Percentiles rank a stretch among this genome's conserved stretches.
Conservation (phyloP, 2,329 filamentous ascomycete genomes). For the Aspergillus jensenii region DNA sequence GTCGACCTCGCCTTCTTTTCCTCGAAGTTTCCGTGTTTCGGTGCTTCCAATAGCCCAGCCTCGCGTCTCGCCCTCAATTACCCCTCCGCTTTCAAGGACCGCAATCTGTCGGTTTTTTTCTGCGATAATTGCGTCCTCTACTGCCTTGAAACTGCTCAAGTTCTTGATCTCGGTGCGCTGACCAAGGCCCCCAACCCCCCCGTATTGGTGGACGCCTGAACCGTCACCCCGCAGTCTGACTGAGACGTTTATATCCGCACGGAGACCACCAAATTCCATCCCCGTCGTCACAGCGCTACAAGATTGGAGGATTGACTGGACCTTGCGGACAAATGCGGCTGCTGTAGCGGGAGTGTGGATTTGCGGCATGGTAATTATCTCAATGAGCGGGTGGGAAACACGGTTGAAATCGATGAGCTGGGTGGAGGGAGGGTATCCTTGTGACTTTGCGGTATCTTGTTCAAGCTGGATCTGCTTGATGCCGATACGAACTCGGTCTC, state of each 20-base stretch:
- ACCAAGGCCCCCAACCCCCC: slow-evolving; percentile 65
- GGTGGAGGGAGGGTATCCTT: slow-evolving; percentile 69
- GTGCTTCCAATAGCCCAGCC: slow-evolving; percentile 87
- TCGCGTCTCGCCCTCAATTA: slow-evolving; percentile 80
- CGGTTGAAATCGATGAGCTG: slow-evolving; percentile 92
- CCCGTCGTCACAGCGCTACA: slow-evolving; percentile 85
- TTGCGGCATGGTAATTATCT: slow-evolving; percentile 90
- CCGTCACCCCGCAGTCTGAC: slow-evolving; percentile 62
- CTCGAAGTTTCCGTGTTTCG: slow-evolving; percentile 76
- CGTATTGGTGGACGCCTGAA: slow-evolving; percentile 50
- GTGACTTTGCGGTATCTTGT: slow-evolving; percentile 95
- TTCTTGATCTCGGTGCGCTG: slow-evolving; percentile 98
- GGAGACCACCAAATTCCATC: slow-evolving; percentile 88
- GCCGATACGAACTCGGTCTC: slow-evolving; percentile 67
- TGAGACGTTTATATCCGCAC: slow-evolving; percentile 95
- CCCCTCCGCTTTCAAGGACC: slow-evolving; percentile 72
- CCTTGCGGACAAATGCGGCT: slow-evolving; percentile 82
- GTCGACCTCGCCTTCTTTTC: slow-evolving; percentile 95
- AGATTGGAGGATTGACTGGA: slow-evolving; percentile 75
- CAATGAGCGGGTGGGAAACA: slow-evolving; percentile 84
- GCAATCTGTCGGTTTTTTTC: slow-evolving; percentile 86
- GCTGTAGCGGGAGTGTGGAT: slow-evolving; percentile 86
- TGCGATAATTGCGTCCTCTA: slow-evolving; percentile 90
- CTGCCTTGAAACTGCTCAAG: slow-evolving; percentile 86
- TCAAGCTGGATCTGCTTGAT: slow-evolving; percentile 97